These are phyloP conservation scores for Bretschneidera sinensis DNA, from an alignment of 345 rosid species.

Conservation along the genomic window DNA sequence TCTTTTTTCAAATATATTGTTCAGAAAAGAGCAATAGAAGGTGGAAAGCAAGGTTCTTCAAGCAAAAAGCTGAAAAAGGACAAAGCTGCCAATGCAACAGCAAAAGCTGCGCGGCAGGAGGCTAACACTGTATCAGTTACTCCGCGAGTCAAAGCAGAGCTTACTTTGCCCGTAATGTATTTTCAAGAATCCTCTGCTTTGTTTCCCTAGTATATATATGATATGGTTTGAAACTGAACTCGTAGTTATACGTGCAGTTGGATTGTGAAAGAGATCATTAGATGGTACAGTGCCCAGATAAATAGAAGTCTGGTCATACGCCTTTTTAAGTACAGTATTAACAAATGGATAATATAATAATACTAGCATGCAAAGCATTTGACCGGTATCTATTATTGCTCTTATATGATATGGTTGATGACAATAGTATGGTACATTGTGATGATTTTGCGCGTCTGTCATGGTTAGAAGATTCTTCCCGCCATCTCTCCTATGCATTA, in stretches of 20 bases:
- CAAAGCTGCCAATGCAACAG: constrained; percentile 60
- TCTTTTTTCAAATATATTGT: constrained; percentile 6
- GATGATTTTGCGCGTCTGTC: too few species aligned
- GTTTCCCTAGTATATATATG: constrained; percentile 2
- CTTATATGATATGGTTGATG: too few species aligned
- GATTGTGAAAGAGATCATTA: not conserved
- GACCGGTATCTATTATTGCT: not conserved
- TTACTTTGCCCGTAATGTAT: constrained; percentile 87
- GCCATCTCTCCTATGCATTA: too few species aligned
- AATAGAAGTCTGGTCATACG: not conserved
- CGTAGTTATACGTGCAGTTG: not conserved
- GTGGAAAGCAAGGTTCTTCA: constrained; percentile 88
- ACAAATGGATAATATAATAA: not conserved
- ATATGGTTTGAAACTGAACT: too few species aligned
- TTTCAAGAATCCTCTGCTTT: constrained; percentile 23
- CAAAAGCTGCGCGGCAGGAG: constrained; percentile 67
- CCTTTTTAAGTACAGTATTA: not conserved
- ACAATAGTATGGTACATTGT: too few species aligned
- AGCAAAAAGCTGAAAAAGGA: constrained; percentile 83
- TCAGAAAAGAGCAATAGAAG: constrained; percentile 77
- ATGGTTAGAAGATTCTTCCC: not conserved
- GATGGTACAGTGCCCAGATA: not conserved
- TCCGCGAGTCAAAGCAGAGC: constrained; percentile 87
- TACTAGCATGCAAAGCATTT: not conserved
- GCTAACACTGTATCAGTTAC: constrained; percentile 41